phyloP scores from a whole-genome alignment of 805 yeast species.

The Zygosaccharomyces gambellarensis region DNA sequence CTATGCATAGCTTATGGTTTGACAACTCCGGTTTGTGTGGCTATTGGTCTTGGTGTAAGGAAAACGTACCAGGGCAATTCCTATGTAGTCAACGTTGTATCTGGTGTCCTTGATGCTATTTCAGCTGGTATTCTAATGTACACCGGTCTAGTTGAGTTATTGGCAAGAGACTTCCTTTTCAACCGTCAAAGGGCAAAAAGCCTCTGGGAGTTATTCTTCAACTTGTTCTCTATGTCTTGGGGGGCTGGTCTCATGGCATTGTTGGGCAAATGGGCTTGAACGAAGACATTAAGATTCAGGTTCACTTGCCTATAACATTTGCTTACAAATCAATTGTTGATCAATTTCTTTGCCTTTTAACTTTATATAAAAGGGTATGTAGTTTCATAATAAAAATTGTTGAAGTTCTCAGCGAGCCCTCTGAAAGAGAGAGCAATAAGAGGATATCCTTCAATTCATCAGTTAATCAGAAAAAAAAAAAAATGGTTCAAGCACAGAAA shows the following conservation, averaged over 20 bases:
- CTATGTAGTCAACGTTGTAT: slow-evolving; percentile 48
- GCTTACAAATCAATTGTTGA: not conserved
- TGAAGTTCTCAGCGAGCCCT: too few relatives aligned
- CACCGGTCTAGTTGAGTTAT: slow-evolving; percentile 67
- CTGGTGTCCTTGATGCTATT: slow-evolving; percentile 63
- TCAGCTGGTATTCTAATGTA: slow-evolving; percentile 70
- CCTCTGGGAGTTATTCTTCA: slow-evolving; percentile 38
- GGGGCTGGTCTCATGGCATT: slow-evolving; percentile 73
- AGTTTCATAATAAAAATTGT: too few relatives aligned
- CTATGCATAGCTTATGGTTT: slow-evolving; percentile 49
- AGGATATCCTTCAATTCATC: too few relatives aligned
- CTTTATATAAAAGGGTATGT: not conserved
- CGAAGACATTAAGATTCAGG: not conserved
- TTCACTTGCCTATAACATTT: too few relatives aligned
- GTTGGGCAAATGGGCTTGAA: slow-evolving; percentile 68
- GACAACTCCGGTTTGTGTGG: slow-evolving; percentile 65
- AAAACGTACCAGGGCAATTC: slow-evolving; percentile 51
- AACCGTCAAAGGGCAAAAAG: slow-evolving; percentile 40
- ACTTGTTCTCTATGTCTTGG: slow-evolving; percentile 42
- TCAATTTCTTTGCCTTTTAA: not conserved
- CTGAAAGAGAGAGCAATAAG: too few relatives aligned
- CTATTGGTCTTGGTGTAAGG: slow-evolving; percentile 72
- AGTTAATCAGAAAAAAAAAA: not conserved
- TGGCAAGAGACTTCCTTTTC: slow-evolving; percentile 68
- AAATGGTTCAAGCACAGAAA: slow-evolving; percentile 30